Conservation (phyloP, 2,329 filamentous ascomycete genomes). For the Aotearoamyces nothofagi region DNA sequence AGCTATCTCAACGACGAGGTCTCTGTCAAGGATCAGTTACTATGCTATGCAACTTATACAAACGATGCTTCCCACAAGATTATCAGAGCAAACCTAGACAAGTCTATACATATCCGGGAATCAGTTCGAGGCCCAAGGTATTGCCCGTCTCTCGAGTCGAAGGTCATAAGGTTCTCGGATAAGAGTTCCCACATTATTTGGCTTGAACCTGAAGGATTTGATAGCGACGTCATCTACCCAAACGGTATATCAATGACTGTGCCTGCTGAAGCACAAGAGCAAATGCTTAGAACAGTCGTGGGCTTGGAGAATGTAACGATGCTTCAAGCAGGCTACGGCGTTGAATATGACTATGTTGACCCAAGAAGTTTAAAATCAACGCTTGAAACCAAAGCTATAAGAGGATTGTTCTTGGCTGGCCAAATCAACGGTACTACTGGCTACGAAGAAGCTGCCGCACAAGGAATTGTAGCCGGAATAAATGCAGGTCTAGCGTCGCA, state of each 20-base stretch:
- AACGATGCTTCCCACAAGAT: conserved; percentile 72
- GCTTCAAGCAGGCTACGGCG: conserved; percentile 90
- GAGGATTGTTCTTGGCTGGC: conserved; percentile 78
- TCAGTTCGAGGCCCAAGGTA: conserved; percentile 89
- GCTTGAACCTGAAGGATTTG: conserved; percentile 92
- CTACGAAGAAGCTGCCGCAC: conserved; percentile 92
- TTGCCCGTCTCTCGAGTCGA: conserved; percentile 89
- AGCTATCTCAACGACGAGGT: conserved; percentile 77
- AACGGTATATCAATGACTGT: conserved; percentile 98
- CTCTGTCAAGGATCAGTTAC: conserved; percentile 63
- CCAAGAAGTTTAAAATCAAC: conserved; percentile 77
- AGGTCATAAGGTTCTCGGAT: conserved; percentile 74
- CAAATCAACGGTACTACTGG: conserved; percentile 98
- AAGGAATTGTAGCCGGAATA: conserved; percentile 83
- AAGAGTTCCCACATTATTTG: conserved; percentile 79
- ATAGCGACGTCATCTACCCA: conserved; percentile 81
- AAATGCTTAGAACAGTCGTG: conserved; percentile 71
- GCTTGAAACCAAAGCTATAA: conserved; percentile 84
- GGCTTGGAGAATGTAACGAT: conserved; percentile 82
- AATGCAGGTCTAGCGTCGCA: conserved; percentile 78
- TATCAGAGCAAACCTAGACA: conserved; percentile 79
- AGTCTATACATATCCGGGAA: conserved; percentile 91
- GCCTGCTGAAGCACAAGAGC: conserved; percentile 72
- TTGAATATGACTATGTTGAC: conserved; percentile 98
- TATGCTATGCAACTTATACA: conserved; percentile 79